Conservation (phyloP, 768 basidiomycete species). For the Mycena venus region DNA sequence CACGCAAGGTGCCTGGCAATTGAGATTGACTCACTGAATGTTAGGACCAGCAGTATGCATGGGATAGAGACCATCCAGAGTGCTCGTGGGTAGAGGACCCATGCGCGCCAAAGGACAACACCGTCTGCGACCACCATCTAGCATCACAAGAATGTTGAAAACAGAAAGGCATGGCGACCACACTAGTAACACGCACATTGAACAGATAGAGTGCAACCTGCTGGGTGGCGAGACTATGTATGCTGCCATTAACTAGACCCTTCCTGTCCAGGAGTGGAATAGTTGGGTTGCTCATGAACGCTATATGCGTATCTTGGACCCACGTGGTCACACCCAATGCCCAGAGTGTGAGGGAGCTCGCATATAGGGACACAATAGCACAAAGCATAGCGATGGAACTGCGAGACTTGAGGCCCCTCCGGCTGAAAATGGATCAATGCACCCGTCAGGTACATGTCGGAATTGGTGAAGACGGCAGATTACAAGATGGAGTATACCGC, state of each 20-base stretch:
- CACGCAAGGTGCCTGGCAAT: neutral
- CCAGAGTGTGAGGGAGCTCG: slow-evolving; percentile 18
- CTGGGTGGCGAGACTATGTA: too few species aligned
- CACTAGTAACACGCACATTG: slow-evolving; percentile 7
- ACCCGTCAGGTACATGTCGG: neutral
- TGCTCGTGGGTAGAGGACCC: slow-evolving; percentile 13
- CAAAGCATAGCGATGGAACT: slow-evolving; percentile 16
- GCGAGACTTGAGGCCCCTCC: slow-evolving; percentile 8
- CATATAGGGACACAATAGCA: slow-evolving; percentile 21
- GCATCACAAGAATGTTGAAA: neutral
- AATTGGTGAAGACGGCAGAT: neutral
- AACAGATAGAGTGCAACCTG: slow-evolving; percentile 29
- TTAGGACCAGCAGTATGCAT: slow-evolving; percentile 12
- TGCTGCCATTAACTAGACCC: neutral
- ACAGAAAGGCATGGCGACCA: too few species aligned
- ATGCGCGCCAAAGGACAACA: slow-evolving; percentile 29
- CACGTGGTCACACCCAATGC: slow-evolving; percentile 8
- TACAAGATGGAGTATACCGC: slow-evolving; percentile 27
- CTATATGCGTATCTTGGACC: neutral
- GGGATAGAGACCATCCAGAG: slow-evolving; percentile 18
- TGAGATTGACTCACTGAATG: slow-evolving; percentile 6
- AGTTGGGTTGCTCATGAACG: neutral
- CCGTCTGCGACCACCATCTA: slow-evolving; percentile 29
- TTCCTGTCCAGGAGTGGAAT: neutral
- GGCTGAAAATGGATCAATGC: neutral